These are phyloP conservation scores for Podochytrium sp. DNA, from an alignment of 192 early-diverging fungal species.

Conservation along the genomic window DNA sequence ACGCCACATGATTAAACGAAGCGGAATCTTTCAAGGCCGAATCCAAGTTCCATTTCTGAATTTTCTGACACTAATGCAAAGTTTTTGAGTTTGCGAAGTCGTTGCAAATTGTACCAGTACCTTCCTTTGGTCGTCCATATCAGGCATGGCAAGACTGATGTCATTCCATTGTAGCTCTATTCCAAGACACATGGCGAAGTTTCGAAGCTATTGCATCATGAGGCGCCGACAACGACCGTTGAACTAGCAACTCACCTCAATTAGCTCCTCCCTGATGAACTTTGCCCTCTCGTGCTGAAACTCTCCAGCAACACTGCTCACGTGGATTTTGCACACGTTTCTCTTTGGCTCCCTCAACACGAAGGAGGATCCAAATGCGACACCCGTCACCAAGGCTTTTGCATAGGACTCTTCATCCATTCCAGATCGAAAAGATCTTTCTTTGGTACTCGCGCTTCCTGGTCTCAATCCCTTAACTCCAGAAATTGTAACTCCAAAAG, in stretches of 20 bases:
- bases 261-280: not conserved
- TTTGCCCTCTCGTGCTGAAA: not conserved
- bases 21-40: slow-evolving; percentile 11
- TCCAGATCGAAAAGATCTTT: not conserved
- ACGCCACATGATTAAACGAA: slow-evolving; percentile 13
- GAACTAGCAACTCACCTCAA: slow-evolving; percentile 1
- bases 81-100: not conserved
- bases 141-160: not conserved
- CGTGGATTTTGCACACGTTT: slow-evolving; percentile 7
- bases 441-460: not conserved
- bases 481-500: not conserved
- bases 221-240: too few relatives aligned
- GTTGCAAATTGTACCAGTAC: not conserved
- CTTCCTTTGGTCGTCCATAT: not conserved
- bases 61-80: not conserved
- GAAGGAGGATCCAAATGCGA: not conserved
- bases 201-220: slow-evolving; percentile 2
- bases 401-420: not conserved
- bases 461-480: not conserved
- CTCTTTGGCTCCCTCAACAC: not conserved
- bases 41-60: slow-evolving; percentile 8
- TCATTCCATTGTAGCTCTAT: slow-evolving; percentile 30
- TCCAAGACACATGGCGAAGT: slow-evolving; percentile 5
- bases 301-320: not conserved
- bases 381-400: slow-evolving; percentile 1